These are phyloP conservation scores for Nicotiana attenuata DNA, from an alignment of 257 asterid species.

Conservation along the genomic window DNA sequence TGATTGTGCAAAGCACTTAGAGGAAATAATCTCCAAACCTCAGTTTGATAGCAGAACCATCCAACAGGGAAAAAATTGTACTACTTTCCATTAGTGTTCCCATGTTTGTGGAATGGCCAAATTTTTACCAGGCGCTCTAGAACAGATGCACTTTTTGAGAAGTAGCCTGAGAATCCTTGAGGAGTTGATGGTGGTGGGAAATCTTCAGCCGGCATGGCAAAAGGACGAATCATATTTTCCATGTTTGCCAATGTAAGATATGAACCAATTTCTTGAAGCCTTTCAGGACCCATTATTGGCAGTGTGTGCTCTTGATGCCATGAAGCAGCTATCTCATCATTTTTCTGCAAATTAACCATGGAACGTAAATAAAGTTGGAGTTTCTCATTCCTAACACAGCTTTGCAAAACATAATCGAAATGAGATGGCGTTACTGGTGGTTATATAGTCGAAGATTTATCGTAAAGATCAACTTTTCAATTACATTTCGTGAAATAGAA, in stretches of 20 bases:
- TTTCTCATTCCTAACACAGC: neutral
- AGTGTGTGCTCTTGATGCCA: slow-evolving; percentile 82
- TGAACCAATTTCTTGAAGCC: slow-evolving; percentile 80
- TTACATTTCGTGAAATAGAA: neutral
- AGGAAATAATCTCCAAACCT: neutral
- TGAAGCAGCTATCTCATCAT: slow-evolving; percentile 59
- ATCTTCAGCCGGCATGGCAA: slow-evolving; percentile 95
- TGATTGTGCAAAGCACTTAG: neutral
- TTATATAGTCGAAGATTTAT: neutral
- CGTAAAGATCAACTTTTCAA: neutral
- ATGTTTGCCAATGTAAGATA: slow-evolving; percentile 64
- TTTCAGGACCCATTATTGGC: slow-evolving; percentile 91
- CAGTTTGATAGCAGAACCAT: neutral
- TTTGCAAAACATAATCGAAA: neutral
- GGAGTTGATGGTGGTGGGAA: slow-evolving; percentile 85
- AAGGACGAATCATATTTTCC: slow-evolving; percentile 76
- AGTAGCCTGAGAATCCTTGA: slow-evolving; percentile 85
- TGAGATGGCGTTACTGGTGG: neutral
- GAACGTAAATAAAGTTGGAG: neutral
- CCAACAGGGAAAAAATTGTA: neutral
- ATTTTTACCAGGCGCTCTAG: slow-evolving; percentile 83
- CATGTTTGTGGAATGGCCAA: slow-evolving; percentile 83
- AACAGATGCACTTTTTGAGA: slow-evolving; percentile 83
- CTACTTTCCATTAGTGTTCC: slow-evolving; percentile 43
- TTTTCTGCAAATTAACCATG: slow-evolving; percentile 36